Conservation (phyloP, 352 stramenopile species). For the Pythium oligandrum region DNA sequence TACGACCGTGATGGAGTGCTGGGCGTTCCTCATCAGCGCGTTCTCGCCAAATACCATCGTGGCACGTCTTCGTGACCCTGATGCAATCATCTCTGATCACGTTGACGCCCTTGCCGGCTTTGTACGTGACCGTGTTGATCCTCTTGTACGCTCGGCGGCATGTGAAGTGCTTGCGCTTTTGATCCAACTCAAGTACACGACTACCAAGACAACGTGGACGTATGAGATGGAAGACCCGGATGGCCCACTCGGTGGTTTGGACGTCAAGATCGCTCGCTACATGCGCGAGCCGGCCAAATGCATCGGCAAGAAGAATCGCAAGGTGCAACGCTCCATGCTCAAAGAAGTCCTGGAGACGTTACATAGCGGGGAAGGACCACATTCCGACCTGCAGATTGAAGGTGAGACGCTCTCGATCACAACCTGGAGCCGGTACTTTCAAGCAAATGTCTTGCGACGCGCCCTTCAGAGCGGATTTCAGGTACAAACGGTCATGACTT, state of each 20-base stretch:
- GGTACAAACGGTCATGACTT: conserved; percentile 8
- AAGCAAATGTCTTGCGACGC: conserved; percentile 53
- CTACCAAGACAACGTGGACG: conserved; percentile 28
- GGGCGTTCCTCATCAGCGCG: conserved; percentile 47
- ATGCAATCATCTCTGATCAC: conserved; percentile 45
- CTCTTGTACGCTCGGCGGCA: conserved; percentile 31
- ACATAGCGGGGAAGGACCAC: conserved; percentile 43
- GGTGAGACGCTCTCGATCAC: conserved; percentile 45
- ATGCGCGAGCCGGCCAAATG: conserved; percentile 65
- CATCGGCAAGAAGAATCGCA: conserved; percentile 72
- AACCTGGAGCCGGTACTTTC: conserved; percentile 63
- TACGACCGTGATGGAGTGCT: conserved; percentile 60
- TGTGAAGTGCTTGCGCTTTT: conserved; percentile 59
- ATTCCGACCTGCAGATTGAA: conserved; percentile 48
- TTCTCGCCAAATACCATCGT: conserved; percentile 45
- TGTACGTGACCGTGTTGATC: conserved; percentile 41
- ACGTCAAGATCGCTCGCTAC: conserved; percentile 47
- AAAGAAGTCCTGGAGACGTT: conserved; percentile 70
- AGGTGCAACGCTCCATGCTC: conserved; percentile 52
- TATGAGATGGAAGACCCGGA: conserved; percentile 36
- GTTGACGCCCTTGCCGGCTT: conserved; percentile 44
- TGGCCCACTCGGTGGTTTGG: conserved; percentile 41
- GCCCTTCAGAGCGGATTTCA: conserved; percentile 54
- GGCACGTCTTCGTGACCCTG: conserved; percentile 39
- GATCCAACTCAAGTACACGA: conserved; percentile 58